Evolutionary conservation across 805 yeast species (phyloP).

Genomic region (Saccharomycopsis babjevae): DNA sequence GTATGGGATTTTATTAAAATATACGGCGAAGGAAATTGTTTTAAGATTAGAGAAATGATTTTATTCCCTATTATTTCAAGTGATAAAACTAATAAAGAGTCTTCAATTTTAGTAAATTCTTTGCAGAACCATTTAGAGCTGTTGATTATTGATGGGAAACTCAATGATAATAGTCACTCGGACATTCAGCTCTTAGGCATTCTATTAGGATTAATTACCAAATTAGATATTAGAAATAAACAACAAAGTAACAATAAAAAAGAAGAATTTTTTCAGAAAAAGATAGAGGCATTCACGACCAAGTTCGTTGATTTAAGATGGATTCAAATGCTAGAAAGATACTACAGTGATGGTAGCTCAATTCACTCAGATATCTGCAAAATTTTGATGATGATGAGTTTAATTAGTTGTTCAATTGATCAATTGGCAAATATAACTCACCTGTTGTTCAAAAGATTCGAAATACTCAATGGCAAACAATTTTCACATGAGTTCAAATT

Average conservation of each 20-base stretch:
- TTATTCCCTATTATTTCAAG: constrained; percentile 20
- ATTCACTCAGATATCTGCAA: constrained; percentile 36
- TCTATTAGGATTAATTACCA: constrained; percentile 26
- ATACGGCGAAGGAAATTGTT: constrained; percentile 36
- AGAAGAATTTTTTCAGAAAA: neutral
- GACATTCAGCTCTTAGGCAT: constrained; percentile 38
- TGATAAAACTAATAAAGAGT: neutral
- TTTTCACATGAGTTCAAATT: neutral
- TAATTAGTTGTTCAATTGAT: constrained; percentile 37
- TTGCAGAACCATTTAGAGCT: constrained; percentile 32
- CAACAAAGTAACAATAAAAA: neutral
- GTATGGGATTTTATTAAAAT: constrained; percentile 56
- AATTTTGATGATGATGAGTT: constrained; percentile 41
- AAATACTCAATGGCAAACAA: neutral
- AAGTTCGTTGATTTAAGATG: constrained; percentile 44
- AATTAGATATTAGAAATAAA: neutral
- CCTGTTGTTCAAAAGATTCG: neutral
- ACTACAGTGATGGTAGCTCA: constrained; percentile 50
- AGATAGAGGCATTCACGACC: constrained; percentile 36
- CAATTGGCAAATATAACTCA: constrained; percentile 25
- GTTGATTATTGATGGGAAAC: constrained; percentile 37
- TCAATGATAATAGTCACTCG: constrained; percentile 24
- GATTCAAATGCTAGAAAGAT: constrained; percentile 48
- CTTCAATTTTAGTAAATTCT: constrained; percentile 32
- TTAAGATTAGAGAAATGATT: constrained; percentile 40